Percentiles rank a stretch among this genome's conserved stretches.
Conservation (phyloP, 2,329 filamentous ascomycete genomes). For the Cladosporium cucumerinum region DNA sequence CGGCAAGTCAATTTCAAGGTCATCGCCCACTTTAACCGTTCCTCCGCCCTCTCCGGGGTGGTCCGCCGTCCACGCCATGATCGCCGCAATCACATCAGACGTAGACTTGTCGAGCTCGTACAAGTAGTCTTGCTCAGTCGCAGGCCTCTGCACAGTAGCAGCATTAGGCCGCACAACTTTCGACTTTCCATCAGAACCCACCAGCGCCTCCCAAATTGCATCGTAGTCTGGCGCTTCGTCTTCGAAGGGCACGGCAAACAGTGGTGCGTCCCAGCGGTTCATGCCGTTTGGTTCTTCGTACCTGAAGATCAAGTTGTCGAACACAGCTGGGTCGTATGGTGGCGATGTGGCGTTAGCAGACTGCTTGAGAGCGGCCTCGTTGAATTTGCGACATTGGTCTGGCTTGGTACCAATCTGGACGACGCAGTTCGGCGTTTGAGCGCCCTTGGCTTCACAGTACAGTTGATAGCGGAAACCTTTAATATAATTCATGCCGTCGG, state of each 20-base stretch:
- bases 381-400: constrained; percentile 58
- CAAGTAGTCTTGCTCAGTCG: constrained; percentile 65
- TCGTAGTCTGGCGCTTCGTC: constrained; percentile 67
- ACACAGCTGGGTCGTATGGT: constrained; percentile 58
- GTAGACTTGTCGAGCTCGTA: constrained; percentile 77
- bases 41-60: constrained; percentile 61
- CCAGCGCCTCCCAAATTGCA: constrained; percentile 70
- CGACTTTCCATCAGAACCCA: constrained; percentile 57
- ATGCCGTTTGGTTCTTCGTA: constrained; percentile 86
- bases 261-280: constrained; percentile 78
- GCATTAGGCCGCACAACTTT: constrained; percentile 70
- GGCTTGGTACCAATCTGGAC: constrained; percentile 60
- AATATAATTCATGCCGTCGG: constrained; percentile 82
- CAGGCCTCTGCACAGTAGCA: constrained; percentile 67
- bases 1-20: constrained; percentile 57
- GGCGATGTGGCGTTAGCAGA: constrained; percentile 33
- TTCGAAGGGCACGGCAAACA: constrained; percentile 76
- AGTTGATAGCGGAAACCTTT: constrained; percentile 87
- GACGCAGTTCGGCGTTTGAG: constrained; percentile 71
- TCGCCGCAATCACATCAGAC: constrained; percentile 68
- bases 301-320: constrained; percentile 75
- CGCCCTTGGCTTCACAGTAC: constrained; percentile 78
- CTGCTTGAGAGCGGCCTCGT: constrained; percentile 48
- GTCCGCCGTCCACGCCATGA: constrained; percentile 65
- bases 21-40: constrained; percentile 49